Base-by-base conservation (phyloP, 75 land plant genomes). In the Azolla pinnata region DNA sequence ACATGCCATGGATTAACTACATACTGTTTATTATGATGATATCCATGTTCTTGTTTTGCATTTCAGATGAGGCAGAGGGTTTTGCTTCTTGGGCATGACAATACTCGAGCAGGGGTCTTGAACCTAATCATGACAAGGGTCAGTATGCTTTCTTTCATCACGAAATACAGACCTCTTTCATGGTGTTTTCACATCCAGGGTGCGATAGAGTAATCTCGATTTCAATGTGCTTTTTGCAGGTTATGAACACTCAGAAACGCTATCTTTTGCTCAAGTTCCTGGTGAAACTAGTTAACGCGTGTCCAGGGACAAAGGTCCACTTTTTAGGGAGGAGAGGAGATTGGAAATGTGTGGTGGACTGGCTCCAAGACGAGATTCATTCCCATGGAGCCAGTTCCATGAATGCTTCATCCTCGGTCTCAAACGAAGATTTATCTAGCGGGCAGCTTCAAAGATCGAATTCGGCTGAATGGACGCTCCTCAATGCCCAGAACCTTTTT, bases 51-150 rank as follows among this genome's bases (percentile, higher is more conserved):
- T 32, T 35, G 10, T 27, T 14, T 12, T 21, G 20, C 20, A 26
- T 10, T 68, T 44, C 68, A 68, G 71, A 19, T 67, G 17, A 68
- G 71, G 33, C 71, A 63, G 40, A 62, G 63, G 42, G 35, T 63
- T 9, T 23, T 65, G 18, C 66, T 68, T 28, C 68, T 68, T 19
- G 71, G 69, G 28, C 65, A 52, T 45, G 66, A 62, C 44, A 68
- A 50, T 29, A 34, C 45, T 19, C 69, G 69, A 4, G 52, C 42
- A 9, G 71, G 71, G 30, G 33, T 68, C 3, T 49, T 68, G 67
- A 47, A 47, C 4, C 67, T 68, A 19, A 33, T 68, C 31, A 31
- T 64, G 2, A 30, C 56, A 35, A 54, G 8, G 50, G 71, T 68
- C 50, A 26, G 66, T 31, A 30, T 17, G 16, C 5, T 58, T 33